These are phyloP conservation scores for Earliella scabrosa DNA, from an alignment of 1,284 basidiomycete species.

Conservation along the genomic window DNA sequence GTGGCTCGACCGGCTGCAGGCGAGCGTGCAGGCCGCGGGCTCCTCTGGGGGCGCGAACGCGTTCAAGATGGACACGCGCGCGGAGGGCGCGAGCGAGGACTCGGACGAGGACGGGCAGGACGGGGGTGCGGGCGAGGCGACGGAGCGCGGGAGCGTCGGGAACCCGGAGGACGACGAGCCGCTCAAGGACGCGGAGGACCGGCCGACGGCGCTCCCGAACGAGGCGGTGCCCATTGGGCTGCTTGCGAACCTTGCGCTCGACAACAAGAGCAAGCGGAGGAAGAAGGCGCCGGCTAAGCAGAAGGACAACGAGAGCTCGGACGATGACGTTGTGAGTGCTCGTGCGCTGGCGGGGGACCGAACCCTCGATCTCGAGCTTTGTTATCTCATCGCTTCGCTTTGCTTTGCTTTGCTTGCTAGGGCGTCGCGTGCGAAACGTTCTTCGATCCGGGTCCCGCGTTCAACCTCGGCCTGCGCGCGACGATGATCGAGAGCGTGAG, in stretches of 20 bases:
- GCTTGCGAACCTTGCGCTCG: slow-evolving; percentile 71
- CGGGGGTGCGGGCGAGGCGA: slow-evolving; percentile 25
- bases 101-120: slow-evolving; percentile 30
- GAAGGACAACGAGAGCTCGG: slow-evolving; percentile 46
- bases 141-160: slow-evolving; percentile 32
- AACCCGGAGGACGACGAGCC: slow-evolving; percentile 34
- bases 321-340: slow-evolving; percentile 66
- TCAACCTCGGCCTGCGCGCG: slow-evolving; percentile 68
- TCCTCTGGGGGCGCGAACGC: slow-evolving; percentile 36
- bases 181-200: slow-evolving; percentile 40
- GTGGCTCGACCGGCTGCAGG: slow-evolving; percentile 63
- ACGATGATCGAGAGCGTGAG: slow-evolving; percentile 79
- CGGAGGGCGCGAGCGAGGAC: slow-evolving; percentile 22
- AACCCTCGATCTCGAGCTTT: too few species aligned
- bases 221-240: slow-evolving; percentile 73
- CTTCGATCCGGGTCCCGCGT: slow-evolving; percentile 81
- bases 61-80: slow-evolving; percentile 48
- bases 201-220: slow-evolving; percentile 61
- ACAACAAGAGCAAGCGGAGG: slow-evolving; percentile 47
- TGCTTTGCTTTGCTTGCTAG: slow-evolving; percentile 14
- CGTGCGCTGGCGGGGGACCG: too few species aligned
- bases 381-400: too few species aligned
- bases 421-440: slow-evolving; percentile 84
- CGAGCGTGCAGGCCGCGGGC: slow-evolving; percentile 38
- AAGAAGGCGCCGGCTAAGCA: slow-evolving; percentile 36